These are phyloP conservation scores for Amanita thiersii DNA, from an alignment of 768 basidiomycete species.

Conservation along the genomic window DNA sequence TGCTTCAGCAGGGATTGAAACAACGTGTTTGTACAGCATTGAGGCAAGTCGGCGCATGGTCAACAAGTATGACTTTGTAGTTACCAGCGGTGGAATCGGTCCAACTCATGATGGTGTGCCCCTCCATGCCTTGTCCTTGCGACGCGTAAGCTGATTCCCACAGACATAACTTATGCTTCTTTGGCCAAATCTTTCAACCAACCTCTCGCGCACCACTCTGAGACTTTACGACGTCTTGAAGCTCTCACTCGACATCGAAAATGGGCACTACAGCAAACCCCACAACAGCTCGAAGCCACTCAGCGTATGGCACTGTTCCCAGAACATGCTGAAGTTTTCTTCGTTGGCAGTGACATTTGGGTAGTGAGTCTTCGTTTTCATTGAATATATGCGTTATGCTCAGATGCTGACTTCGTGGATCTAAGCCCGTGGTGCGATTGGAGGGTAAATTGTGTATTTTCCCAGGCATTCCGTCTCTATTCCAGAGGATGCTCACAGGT, in stretches of 20 bases:
- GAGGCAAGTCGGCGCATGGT: slow-evolving; percentile 84
- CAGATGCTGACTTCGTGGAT: slow-evolving; percentile 4
- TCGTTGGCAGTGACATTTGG: slow-evolving; percentile 76
- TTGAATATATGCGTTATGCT: neutral
- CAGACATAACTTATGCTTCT: slow-evolving; percentile 86
- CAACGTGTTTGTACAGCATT: slow-evolving; percentile 36
- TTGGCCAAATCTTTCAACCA: slow-evolving; percentile 81
- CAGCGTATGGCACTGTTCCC: slow-evolving; percentile 92
- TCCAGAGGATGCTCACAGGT: slow-evolving; percentile 72
- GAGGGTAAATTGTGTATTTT: slow-evolving; percentile 85
- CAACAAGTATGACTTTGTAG: slow-evolving; percentile 77
- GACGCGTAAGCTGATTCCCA: neutral
- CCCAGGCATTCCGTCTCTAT: slow-evolving; percentile 84
- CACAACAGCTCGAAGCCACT: slow-evolving; percentile 69
- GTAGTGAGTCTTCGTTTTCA: slow-evolving; percentile 45
- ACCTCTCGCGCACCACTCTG: slow-evolving; percentile 61
- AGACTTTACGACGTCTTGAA: slow-evolving; percentile 70
- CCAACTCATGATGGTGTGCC: slow-evolving; percentile 80
- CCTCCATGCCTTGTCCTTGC: neutral
- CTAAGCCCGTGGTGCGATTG: slow-evolving; percentile 77
- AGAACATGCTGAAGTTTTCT: slow-evolving; percentile 66
- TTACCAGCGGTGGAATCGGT: slow-evolving; percentile 88
- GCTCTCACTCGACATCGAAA: slow-evolving; percentile 48
- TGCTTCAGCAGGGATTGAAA: neutral
- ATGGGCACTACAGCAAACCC: slow-evolving; percentile 53